These are phyloP conservation scores for Trematosphaeria pertusa DNA, from an alignment of 2,329 filamentous ascomycete genomes.

Conservation along the genomic window DNA sequence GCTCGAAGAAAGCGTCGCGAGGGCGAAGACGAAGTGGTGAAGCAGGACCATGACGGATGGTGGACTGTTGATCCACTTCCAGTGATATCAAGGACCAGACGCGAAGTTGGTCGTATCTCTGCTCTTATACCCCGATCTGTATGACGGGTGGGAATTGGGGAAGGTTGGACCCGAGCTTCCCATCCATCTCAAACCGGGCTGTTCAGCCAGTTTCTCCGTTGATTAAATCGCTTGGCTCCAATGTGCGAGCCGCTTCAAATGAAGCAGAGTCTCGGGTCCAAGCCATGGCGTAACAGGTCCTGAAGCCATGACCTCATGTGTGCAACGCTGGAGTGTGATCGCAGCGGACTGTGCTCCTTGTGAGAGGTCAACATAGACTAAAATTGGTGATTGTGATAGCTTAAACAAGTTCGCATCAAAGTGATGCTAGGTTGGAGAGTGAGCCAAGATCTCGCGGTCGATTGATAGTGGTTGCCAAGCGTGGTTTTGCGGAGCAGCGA, in stretches of 20 bases:
- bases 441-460: slow-evolving; percentile 1
- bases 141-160: not conserved
- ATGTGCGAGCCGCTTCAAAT: not conserved
- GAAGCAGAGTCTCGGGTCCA: not conserved
- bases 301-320: slow-evolving; percentile 1
- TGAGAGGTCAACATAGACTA: not conserved
- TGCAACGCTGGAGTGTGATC: not conserved
- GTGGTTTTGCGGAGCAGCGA: not conserved
- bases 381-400: not conserved
- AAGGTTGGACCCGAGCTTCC: not conserved
- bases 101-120: not conserved
- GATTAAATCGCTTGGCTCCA: not conserved
- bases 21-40: slow-evolving; percentile 1
- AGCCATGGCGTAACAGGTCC: not conserved
- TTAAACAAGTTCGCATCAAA: not conserved
- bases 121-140: not conserved
- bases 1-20: slow-evolving; percentile 7
- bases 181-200: not conserved
- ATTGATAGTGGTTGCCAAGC: slow-evolving; percentile 1
- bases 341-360: not conserved
- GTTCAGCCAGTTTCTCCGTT: not conserved
- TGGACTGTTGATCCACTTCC: not conserved
- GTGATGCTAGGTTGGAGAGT: not conserved
- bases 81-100: not conserved
- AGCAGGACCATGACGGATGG: not conserved